Evolutionary conservation across 495 filamentous ascomycete species (phyloP), one percentile per base, ranked within the genome.

Genomic region (Penicillium coprophilum): DNA sequence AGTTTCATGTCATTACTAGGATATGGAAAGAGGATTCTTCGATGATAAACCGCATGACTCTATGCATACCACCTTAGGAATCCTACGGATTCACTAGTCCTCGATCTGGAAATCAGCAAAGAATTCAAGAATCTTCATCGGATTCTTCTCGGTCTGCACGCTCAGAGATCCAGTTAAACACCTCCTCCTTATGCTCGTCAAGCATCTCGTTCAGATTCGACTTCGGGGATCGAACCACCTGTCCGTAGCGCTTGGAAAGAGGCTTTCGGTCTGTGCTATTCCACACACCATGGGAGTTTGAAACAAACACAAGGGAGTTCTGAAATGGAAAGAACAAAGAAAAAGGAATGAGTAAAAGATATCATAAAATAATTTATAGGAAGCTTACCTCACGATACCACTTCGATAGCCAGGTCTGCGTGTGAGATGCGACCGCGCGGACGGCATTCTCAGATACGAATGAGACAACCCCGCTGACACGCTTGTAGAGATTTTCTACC

Each of bases 271-370:
- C 79, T 17, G 69, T 58, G 55, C 81, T 78, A 15, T 66, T 71
- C 90, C 90, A 96, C 57, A 88, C 84, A 9, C 82, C 80, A 61
- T 96, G 92, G 43, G 83, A 74, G 24, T 77, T 73, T 0, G 85
- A 77, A 23, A 96, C 89, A 61, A 87, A 92, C 53, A 95, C 85
- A 2, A 82, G 74, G 0, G 87, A 89, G 68, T 89, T 82, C 63
- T 85, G 24, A 17, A 38, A 34, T 17, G 6, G n/a, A n/a, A n/a
- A n/a, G n/a, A n/a, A n/a, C n/a, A n/a, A n/a, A n/a, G n/a, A n/a
- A 9, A 34, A 11, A 28, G 8, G 21, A 49, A 49, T 36, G 13
- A 57, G 41, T 27, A 36, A 4, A 1, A 20, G 15, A 39, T 24
- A 28, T 20, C 21, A 4, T 6, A 1, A 1, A 36, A 52, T 12